Evolutionary conservation across 139 green algal genomes (phyloP).

Genomic region (Chlorella sp.): DNA sequence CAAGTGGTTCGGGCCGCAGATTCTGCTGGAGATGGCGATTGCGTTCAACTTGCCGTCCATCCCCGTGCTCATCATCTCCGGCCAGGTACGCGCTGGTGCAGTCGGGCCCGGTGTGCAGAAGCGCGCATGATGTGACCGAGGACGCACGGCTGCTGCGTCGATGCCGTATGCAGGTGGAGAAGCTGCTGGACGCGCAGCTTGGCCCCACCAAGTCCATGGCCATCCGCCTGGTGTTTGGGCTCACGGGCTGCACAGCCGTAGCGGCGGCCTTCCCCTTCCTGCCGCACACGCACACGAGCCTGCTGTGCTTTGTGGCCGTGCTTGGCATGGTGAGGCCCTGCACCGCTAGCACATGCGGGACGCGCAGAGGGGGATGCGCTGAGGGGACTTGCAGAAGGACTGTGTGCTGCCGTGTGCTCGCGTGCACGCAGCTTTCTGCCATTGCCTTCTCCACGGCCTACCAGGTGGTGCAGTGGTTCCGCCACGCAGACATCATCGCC

Average conservation of each 20-base stretch:
- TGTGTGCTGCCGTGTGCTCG: too few relatives aligned
- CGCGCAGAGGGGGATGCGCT: too few relatives aligned
- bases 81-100: constrained; percentile 1
- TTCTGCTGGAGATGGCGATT: constrained; percentile 73
- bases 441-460: constrained; percentile 73
- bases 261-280: constrained; percentile 44
- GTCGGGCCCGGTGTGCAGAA: too few relatives aligned
- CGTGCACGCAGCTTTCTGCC: constrained; percentile 34
- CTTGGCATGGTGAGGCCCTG: constrained; percentile 48
- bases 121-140: too few relatives aligned
- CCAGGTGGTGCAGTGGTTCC: constrained; percentile 58
- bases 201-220: constrained; percentile 41
- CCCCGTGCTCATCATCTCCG: constrained; percentile 50
- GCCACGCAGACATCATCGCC: constrained; percentile 66
- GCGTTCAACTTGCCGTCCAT: constrained; percentile 75
- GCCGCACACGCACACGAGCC: constrained; percentile 17
- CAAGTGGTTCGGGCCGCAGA: constrained; percentile 48
- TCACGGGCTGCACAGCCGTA: constrained; percentile 19
- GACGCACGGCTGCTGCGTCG: too few relatives aligned
- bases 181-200: constrained; percentile 43
- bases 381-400: too few relatives aligned
- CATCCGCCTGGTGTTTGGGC: constrained; percentile 17
- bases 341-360: too few relatives aligned
- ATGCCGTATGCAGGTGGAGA: constrained; percentile 44
- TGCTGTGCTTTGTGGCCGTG: constrained; percentile 42